A percentile compares a stretch with the other conserved stretches of the same genome.
These are phyloP conservation scores for Allium sativum DNA, from an alignment of 106 monocot genomes.

Conservation along the genomic window DNA sequence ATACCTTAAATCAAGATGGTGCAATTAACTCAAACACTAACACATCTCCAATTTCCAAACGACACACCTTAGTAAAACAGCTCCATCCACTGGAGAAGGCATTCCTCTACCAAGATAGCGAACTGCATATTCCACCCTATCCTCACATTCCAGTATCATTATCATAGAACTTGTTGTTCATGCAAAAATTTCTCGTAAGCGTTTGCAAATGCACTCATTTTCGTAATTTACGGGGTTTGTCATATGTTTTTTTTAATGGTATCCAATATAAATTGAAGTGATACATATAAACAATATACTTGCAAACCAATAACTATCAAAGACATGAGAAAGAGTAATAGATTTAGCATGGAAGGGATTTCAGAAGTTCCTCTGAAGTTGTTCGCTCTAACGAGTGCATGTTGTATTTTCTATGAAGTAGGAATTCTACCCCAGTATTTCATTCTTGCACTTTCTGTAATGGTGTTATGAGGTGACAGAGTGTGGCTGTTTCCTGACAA, in stretches of 20 bases:
- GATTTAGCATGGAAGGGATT: slow-evolving; percentile 2
- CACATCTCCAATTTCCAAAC: slow-evolving; percentile 6
- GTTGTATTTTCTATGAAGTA: too few species aligned
- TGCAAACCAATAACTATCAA: not conserved
- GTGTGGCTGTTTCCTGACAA: too few species aligned
- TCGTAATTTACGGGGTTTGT: too few species aligned
- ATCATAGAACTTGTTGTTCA: too few species aligned
- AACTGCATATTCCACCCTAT: not conserved
- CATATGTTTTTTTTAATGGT: too few species aligned
- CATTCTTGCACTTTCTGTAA: too few species aligned
- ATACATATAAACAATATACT: not conserved
- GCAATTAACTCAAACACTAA: not conserved
- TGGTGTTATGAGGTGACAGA: not conserved
- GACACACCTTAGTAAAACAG: not conserved
- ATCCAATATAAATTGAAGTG: too few species aligned
- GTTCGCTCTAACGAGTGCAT: not conserved
- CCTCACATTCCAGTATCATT: not conserved
- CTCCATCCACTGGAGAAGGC: not conserved
- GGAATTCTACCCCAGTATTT: too few species aligned
- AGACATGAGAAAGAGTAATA: not conserved
- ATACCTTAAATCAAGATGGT: slow-evolving; percentile 5
- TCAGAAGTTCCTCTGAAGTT: not conserved
- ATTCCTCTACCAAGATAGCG: not conserved
- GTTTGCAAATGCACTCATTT: too few species aligned
- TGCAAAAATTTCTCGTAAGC: not conserved